Evolutionary conservation across 169 alveolate species (phyloP), one percentile per base, ranked within the genome.

Genomic region (Eimeria falciformis): DNA sequence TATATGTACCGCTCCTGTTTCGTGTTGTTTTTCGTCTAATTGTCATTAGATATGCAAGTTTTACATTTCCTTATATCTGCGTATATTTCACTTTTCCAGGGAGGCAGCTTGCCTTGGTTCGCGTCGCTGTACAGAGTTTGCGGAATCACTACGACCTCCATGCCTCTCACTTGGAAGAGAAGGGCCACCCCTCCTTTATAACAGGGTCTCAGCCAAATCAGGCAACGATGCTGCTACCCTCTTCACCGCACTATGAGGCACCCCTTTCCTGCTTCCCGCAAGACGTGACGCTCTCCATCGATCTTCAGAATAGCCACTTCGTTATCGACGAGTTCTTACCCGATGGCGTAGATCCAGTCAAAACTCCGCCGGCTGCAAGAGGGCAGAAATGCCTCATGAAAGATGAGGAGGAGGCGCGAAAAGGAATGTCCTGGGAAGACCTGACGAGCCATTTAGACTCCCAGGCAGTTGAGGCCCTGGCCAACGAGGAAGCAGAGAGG

Each of bases 101-200:
- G 7, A n/a, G 75, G 75, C 75, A 62, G 75, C 75, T 62, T 9
- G 75, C 75, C 18, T 29, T 62, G 27, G 75, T 62, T 9, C 23
- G 75, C 17, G 75, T 62, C 25, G 37, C 75, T n/a, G 75, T 23
- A 29, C 23, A 29, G 43, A 62, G 75, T 62, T 25, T 62, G 12
- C 23, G 29, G 17, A 17, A n/a, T 9, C 75, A 62, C 25, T 62
- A 62, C 37, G 29, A 62, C 40, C 29, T 11, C 43, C 75, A 62
- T 14, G 37, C 37, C 5, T 23, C 29, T 14, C 75, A 62, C 12
- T 62, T 62, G 75, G 43, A 62, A 4, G 18, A 21, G 40, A n/a
- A 62, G 18, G 40, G 25, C 75, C 23, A 25, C 17, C 65, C 65
- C 65, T 53, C 40, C 40, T 33, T 33, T 2, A 33, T 33, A 33